These are phyloP conservation scores for Neurospora intermedia DNA, from an alignment of 495 filamentous ascomycete species.

Conservation along the genomic window DNA sequence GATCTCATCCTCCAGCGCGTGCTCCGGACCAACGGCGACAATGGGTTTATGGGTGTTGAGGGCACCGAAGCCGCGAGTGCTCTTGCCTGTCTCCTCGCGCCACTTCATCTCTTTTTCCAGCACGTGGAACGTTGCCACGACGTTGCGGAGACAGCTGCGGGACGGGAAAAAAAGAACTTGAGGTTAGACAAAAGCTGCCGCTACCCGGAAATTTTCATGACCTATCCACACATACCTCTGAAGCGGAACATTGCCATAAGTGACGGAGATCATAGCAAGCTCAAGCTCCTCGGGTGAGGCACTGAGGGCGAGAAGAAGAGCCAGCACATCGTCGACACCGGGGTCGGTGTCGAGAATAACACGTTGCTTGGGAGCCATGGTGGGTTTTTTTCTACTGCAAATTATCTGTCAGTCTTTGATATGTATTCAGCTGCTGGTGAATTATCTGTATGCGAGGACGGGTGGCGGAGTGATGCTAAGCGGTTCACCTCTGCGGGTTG, in stretches of 20 bases:
- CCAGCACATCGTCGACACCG: constrained; percentile 87
- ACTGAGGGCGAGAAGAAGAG: constrained; percentile 70
- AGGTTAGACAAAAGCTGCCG: constrained; percentile 6
- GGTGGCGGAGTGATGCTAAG: not conserved
- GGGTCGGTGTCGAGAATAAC: constrained; percentile 96
- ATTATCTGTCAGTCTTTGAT: not conserved
- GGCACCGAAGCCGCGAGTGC: constrained; percentile 53
- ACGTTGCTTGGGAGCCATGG: constrained; percentile 51
- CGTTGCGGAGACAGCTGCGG: constrained; percentile 73
- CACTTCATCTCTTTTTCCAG: constrained; percentile 83
- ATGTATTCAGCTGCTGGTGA: not conserved
- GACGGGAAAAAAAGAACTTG: not conserved
- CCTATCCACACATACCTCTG: constrained; percentile 40
- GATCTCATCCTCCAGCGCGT: constrained; percentile 72
- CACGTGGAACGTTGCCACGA: constrained; percentile 83
- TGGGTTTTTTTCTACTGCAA: not conserved
- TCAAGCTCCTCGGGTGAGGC: constrained; percentile 79
- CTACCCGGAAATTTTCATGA: constrained; percentile 15
- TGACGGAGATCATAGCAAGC: constrained; percentile 78
- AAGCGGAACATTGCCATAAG: constrained; percentile 84
- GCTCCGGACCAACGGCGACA: constrained; percentile 75
- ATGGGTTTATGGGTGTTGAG: constrained; percentile 63
- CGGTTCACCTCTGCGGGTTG: not conserved
- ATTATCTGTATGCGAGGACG: not conserved
- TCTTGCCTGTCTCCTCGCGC: constrained; percentile 53